Base-by-base conservation (phyloP, 1,284 basidiomycete genomes). In the Ustilago loliicola region DNA sequence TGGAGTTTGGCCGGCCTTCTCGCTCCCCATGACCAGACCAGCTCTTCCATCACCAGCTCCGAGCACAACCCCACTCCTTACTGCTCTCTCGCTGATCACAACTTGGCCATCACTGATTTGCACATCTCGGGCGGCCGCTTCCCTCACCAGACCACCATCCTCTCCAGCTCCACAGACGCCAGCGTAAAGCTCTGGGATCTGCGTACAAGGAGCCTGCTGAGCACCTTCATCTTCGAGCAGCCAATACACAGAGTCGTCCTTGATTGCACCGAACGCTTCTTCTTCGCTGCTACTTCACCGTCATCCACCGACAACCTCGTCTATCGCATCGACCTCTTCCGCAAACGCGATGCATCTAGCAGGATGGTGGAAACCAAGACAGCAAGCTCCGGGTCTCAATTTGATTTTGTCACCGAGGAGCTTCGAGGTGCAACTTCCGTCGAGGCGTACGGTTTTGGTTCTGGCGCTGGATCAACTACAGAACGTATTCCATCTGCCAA, bases 141-240 rank as follows among this genome's bases (percentile, higher is more conserved):
- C 86, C 94, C 95, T 0, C 66, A 79, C 19, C 90, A 89, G 52
- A 92, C 91, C 85, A 90, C 93, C 55, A 85, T 95, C 40, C 89
- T 96, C 80, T 94, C 95, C 0, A 91, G 93, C 7, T 94, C 94
- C 0, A 86, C 93, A 45, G 96, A 98, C 85, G 93, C 94, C 72
- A 93, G 93, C n/a, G 93, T 95, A 83, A 98, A 98, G 93, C 87
- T 95, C 52, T 96, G 94, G 94, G 93, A 95, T 80, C 87, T 95
- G 6, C 89, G 91, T 3, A 91, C 93, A 0, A 90, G 90, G 50
- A 89, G 91, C 8, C 89, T 96, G 15, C 88, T 96, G n/a, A 92
- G 92, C 23, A 95, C 94, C 0, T 96, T 95, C 85, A 89, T 91
- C 72, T 71, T 96, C 66, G 93, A 95, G 27, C 88, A 90, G 80